A percentile compares a stretch with the other conserved stretches of the same genome.
phyloP scores from a whole-genome alignment of 2,329 filamentous ascomycete species.

The Cadophora malorum region DNA sequence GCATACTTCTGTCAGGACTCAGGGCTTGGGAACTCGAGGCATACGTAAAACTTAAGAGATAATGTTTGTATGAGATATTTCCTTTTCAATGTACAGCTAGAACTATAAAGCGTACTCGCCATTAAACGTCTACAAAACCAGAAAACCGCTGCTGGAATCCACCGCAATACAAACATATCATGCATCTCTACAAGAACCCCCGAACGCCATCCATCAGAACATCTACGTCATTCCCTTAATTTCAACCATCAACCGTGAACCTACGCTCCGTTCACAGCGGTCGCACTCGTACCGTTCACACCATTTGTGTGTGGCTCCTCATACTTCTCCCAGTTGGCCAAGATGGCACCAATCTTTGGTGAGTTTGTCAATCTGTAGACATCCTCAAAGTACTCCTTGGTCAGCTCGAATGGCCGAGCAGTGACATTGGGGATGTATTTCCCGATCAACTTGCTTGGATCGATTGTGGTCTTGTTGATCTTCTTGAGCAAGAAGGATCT shows the following conservation, averaged over 20 bases:
- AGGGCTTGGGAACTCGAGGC: not conserved
- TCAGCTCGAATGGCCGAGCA: conserved; percentile 91
- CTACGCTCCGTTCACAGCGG: conserved; percentile 32
- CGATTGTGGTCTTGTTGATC: conserved; percentile 99
- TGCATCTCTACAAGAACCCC: conserved; percentile 15
- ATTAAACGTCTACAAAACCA: conserved; percentile 11
- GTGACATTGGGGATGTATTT: conserved; percentile 99
- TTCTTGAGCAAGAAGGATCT: conserved; percentile 98
- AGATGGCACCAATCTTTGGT: conserved; percentile 45
- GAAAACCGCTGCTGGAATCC: conserved; percentile 15
- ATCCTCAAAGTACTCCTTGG: conserved; percentile 99
- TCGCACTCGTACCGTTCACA: conserved; percentile 37
- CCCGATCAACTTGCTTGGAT: conserved; percentile 93
- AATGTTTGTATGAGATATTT: not conserved
- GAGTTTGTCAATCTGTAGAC: conserved; percentile 91
- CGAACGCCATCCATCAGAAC: conserved; percentile 27
- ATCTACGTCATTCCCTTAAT: conserved; percentile 12
- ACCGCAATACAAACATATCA: conserved; percentile 19
- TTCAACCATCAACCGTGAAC: conserved; percentile 14
- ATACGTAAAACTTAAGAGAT: not conserved
- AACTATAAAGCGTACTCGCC: conserved; percentile 2
- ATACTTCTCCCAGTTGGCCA: conserved; percentile 48
- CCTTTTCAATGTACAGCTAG: conserved; percentile 14
- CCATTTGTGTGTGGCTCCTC: conserved; percentile 43
- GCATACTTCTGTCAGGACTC: not conserved